Evolutionary conservation across 2,329 filamentous ascomycete species (phyloP).

Genomic region (Penicillium sp.): DNA sequence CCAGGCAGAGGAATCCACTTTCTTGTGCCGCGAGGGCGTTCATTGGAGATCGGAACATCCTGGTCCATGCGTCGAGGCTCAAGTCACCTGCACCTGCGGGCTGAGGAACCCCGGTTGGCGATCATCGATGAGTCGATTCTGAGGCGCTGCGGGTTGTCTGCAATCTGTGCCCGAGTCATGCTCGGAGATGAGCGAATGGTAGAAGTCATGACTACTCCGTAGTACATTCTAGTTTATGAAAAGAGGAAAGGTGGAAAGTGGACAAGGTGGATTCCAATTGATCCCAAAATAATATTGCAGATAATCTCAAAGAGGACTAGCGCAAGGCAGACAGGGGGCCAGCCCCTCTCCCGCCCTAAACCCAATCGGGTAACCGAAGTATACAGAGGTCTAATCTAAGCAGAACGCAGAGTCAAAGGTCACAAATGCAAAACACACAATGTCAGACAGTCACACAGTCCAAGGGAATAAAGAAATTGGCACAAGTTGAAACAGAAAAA

Average conservation of each 20-base stretch:
- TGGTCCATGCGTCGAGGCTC: conserved; percentile 3
- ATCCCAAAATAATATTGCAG: conserved; percentile 1
- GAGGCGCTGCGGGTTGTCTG: background rate
- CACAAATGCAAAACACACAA: conserved; percentile 15
- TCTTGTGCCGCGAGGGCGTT: background rate
- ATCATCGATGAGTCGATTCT: conserved; percentile 1
- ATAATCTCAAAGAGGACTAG: background rate
- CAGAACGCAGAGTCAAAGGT: conserved; percentile 8
- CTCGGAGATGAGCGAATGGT: background rate
- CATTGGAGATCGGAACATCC: background rate
- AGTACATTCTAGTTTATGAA: too few species aligned
- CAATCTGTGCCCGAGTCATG: background rate
- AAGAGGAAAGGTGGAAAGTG: background rate
- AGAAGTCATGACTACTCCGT: too few species aligned
- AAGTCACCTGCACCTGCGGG: background rate
- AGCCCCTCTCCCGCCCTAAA: conserved; percentile 21
- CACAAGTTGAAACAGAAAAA: conserved; percentile 4
- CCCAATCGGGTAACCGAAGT: conserved; percentile 22
- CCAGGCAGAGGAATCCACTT: conserved; percentile 5
- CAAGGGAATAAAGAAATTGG: conserved; percentile 5
- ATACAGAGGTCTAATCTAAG: conserved; percentile 25
- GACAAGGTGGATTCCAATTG: background rate
- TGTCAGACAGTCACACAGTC: conserved; percentile 8
- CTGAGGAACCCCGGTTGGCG: conserved; percentile 1
- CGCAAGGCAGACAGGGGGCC: conserved; percentile 24